A percentile compares a stretch with the other conserved stretches of the same genome.
These are phyloP conservation scores for Cryphonectria nitschkei DNA, from an alignment of 2,329 filamentous ascomycete genomes.

Conservation along the genomic window DNA sequence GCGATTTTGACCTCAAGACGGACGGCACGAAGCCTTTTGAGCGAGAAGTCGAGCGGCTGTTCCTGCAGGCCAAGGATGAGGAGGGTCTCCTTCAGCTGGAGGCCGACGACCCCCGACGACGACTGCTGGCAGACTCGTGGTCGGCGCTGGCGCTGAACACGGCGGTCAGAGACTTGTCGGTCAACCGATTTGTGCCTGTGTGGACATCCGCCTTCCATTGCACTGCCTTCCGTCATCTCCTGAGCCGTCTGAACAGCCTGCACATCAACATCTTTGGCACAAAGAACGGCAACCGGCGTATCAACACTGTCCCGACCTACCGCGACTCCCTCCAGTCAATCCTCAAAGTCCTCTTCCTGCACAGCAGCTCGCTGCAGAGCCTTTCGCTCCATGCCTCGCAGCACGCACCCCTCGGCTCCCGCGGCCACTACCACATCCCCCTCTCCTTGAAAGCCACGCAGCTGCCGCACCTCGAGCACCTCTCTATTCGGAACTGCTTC, in stretches of 20 bases:
- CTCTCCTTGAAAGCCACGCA: slow-evolving; percentile 28
- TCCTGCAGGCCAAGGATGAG: slow-evolving; percentile 24
- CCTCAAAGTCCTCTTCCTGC: slow-evolving; percentile 27
- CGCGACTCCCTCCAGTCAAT: slow-evolving; percentile 27
- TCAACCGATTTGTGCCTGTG: slow-evolving; percentile 23
- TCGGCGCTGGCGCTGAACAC: slow-evolving; percentile 23
- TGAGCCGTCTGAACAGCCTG: slow-evolving; percentile 22
- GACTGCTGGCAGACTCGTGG: slow-evolving; percentile 27
- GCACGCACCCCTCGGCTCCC: slow-evolving; percentile 24
- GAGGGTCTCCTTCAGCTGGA: slow-evolving; percentile 26
- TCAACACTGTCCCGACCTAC: slow-evolving; percentile 28
- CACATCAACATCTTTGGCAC: slow-evolving; percentile 23
- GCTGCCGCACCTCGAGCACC: slow-evolving; percentile 24
- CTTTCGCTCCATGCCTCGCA: slow-evolving; percentile 27
- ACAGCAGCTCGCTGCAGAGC: slow-evolving; percentile 21
- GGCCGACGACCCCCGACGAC: slow-evolving; percentile 26
- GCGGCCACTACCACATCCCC: slow-evolving; percentile 27
- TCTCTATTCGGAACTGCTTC: slow-evolving; percentile 28
- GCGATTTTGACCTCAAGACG: slow-evolving; percentile 20
- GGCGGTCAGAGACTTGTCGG: slow-evolving; percentile 18
- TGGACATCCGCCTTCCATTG: slow-evolving; percentile 28
- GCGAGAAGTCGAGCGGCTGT: slow-evolving; percentile 21
- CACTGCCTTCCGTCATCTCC: slow-evolving; percentile 14
- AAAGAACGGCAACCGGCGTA: slow-evolving; percentile 25
- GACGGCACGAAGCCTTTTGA: slow-evolving; percentile 7